Evolutionary conservation across 2,329 filamentous ascomycete species (phyloP), one percentile per base, ranked within the genome.

Genomic region (Pseudocercospora crystallina): DNA sequence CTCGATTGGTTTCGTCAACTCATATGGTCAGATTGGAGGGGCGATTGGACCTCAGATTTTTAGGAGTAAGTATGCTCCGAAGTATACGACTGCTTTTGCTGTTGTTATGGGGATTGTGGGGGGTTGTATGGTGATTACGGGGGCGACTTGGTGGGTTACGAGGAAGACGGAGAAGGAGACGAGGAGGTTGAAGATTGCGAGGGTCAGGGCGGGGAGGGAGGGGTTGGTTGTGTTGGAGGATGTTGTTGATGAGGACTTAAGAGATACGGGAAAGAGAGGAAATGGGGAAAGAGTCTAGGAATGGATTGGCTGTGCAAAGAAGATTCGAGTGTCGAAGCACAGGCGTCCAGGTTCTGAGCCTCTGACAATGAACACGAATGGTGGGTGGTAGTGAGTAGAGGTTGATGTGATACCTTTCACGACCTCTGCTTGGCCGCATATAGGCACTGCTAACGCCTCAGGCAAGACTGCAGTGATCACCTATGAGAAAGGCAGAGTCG

Each of bases 1-100:
- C 33, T 45, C 43, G 2, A 45, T 45, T n/a, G 43, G 43, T 1
- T 45, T 45, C 12, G 43, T 45, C 32, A 45, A 45, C 33, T 36
- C 32, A 5, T 37, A 45, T 20, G 43, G 43, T 13, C 43, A 45
- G 17, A 45, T 38, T 45, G 43, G 43, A 8, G 43, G 43, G 11
- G 43, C 43, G 2, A 45, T 45, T 10, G 43, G 43, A 9, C 43
- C 43, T 29, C 43, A 37, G 9, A 45, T 45, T 12, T 45, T 45
- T 33, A 9, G 43, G 10, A 35, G 13, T 2, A 45, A 45, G 15
- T 45, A 45, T 45, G 31, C 43, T n/a, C 43, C 43, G 2, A 26
- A 45, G 33, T 45, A 38, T 29, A 45, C 43, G 8, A 14, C 13
- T 13, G 43, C 43, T 8, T 45, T 45, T 29, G 43, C 14, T 5